Base-by-base conservation (phyloP, 371 early-diverging fungal species). In the Lichtheimia hyalospora region DNA sequence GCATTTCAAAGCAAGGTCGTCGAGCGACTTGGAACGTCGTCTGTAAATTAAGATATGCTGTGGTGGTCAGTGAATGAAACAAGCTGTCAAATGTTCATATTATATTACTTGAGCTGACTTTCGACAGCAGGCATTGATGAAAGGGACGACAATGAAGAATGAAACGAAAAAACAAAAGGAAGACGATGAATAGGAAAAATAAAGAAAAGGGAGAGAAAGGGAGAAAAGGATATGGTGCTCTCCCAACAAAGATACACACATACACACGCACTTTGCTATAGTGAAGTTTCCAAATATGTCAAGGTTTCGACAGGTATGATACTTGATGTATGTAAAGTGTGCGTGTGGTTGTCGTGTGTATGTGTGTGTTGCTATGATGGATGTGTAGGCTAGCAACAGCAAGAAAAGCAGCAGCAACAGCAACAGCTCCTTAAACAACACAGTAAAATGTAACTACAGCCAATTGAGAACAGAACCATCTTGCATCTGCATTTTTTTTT, bases 11-110 rank as follows among this genome's bases (percentile, higher is more conserved):
- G 62, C 46, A 12, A 77, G 62, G 49, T 74, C 71, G 57, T 69
- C 74, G 20, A 72, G 55, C 8, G 78, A 77, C 51, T 70, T 77
- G 4, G 74, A 74, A 40, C 78, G 64, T 57, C 76, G 72, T 63
- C 73, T 74, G 21, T 46, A 21, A 1, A 54, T 2, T 14, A 52
- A 8, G 41, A 23, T 16, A 25, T 21, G 3, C 15, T 7, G 34
- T 34, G 20, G 18, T 21, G 46, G 25, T 44, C 25, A 44, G 25
- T 18, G 16, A 24, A 34, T 41, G 25, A n/a, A 12, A 15, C 10
- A 4, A 52, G 28, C 25, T 14, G 14, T 14, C n/a, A 18, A 40
- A 18, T 16, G 34, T 34, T 5, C 34, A 34, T 8, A 34, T 6
- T 1, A 27, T 25, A n/a, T 24, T 55, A 55, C 56, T 55, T 55